Percentiles rank a stretch among this genome's conserved stretches.
Conservation (phyloP, 345 rosid genomes). For the Populus nigra region DNA sequence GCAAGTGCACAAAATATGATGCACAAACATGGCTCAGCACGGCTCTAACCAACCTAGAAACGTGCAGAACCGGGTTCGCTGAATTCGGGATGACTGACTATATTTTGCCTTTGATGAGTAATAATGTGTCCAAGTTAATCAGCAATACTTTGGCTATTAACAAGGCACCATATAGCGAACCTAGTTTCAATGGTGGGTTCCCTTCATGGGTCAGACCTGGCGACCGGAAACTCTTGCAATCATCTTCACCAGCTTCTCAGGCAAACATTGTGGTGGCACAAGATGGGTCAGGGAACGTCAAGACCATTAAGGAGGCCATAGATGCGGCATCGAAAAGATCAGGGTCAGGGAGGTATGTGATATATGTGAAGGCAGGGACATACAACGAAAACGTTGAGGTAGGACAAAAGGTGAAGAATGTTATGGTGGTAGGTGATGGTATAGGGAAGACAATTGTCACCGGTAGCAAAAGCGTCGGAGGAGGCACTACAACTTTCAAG, state of each 20-base stretch:
- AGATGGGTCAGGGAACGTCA: constrained; percentile 41
- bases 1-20: constrained; percentile 21
- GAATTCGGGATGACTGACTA: constrained; percentile 37
- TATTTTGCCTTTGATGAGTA: constrained; percentile 30
- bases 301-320: constrained; percentile 36
- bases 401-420: constrained; percentile 25
- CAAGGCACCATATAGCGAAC: constrained; percentile 4
- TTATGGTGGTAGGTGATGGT: constrained; percentile 43
- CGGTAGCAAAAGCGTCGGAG: constrained; percentile 41
- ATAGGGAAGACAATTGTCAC: constrained; percentile 37
- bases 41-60: constrained; percentile 37
- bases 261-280: constrained; percentile 44
- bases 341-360: constrained; percentile 29
- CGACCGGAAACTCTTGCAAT: constrained; percentile 37
- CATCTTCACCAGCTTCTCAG: constrained; percentile 19
- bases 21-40: constrained; percentile 52
- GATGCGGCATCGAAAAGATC: constrained; percentile 31
- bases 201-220: constrained; percentile 39
- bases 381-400: constrained; percentile 34
- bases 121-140: constrained; percentile 36
- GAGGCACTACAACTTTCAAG: constrained; percentile 40
- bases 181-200: constrained; percentile 13
- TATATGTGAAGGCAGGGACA: constrained; percentile 32
- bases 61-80: constrained; percentile 39
- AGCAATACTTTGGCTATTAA: constrained; percentile 42